phyloP scores from a whole-genome alignment of 352 stramenopile genomes.

The Phytophthora agathidicida region DNA sequence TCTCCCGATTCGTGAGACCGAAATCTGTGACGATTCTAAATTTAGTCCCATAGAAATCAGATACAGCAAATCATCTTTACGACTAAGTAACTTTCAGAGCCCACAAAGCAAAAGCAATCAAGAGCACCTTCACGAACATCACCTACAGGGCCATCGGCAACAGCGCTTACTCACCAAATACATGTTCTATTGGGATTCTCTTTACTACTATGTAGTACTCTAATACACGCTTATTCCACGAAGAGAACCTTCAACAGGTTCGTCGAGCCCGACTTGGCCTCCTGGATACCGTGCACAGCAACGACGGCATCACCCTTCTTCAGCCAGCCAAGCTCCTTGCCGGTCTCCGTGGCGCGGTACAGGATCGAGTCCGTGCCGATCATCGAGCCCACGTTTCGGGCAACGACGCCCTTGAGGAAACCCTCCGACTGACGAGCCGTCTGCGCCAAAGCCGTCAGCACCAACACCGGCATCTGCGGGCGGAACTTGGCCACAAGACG shows the following conservation, averaged over 20 bases:
- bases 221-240: slow-evolving; percentile 55
- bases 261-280: slow-evolving; percentile 82
- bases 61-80: too few species aligned
- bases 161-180: too few species aligned
- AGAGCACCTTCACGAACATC: too few species aligned
- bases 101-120: too few species aligned
- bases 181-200: too few species aligned
- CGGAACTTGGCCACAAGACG: slow-evolving; percentile 95
- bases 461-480: slow-evolving; percentile 64
- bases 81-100: too few species aligned
- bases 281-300: slow-evolving; percentile 85
- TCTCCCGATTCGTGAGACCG: too few species aligned
- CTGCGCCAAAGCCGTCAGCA: slow-evolving; percentile 48
- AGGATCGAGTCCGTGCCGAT: slow-evolving; percentile 90
- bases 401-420: slow-evolving; percentile 58
- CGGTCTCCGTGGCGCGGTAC: slow-evolving; percentile 79
- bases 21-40: too few species aligned
- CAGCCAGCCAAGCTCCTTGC: slow-evolving; percentile 86
- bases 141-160: too few species aligned
- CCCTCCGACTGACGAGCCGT: slow-evolving; percentile 62
- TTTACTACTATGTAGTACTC: too few species aligned
- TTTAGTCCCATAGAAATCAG: too few species aligned
- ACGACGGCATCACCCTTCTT: slow-evolving; percentile 88
- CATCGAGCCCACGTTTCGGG: slow-evolving; percentile 77
- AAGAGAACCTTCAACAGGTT: slow-evolving; percentile 92